Conservation (phyloP, 306 rosid genomes). For the Vicia sativa region DNA sequence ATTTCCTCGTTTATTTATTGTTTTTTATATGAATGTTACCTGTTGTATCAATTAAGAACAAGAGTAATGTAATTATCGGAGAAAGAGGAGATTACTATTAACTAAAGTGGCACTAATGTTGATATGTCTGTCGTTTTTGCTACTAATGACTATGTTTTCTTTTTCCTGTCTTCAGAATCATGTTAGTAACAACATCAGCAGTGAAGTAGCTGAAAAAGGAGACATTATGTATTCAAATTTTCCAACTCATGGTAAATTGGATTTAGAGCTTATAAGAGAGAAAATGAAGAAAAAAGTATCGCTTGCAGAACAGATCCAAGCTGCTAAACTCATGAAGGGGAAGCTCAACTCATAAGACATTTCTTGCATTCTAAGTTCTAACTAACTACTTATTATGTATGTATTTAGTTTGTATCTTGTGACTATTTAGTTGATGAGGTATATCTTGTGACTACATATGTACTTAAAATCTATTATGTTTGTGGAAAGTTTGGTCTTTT, state of each 20-base stretch:
- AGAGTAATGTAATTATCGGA: slow-evolving; percentile 5
- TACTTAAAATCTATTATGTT: background rate
- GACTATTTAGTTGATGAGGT: slow-evolving; percentile 28
- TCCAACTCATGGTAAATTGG: slow-evolving; percentile 56
- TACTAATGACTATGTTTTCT: slow-evolving; percentile 29
- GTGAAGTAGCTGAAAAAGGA: slow-evolving; percentile 42
- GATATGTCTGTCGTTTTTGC: slow-evolving; percentile 4
- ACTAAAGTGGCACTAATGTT: background rate
- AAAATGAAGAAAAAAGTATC: slow-evolving; percentile 56
- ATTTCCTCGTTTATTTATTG: slow-evolving; percentile 28
- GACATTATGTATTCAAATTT: slow-evolving; percentile 38
- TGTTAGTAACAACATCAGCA: slow-evolving; percentile 38
- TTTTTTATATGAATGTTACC: slow-evolving; percentile 11
- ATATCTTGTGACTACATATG: background rate
- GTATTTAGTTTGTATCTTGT: slow-evolving; percentile 31
- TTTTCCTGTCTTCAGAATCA: slow-evolving; percentile 52
- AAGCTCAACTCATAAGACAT: slow-evolving; percentile 39
- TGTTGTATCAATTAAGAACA: slow-evolving; percentile 17
- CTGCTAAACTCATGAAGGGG: slow-evolving; percentile 55
- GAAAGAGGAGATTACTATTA: background rate
- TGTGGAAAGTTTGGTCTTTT: too few species aligned
- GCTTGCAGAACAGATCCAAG: slow-evolving; percentile 80
- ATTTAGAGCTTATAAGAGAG: slow-evolving; percentile 68
- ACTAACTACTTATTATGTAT: background rate
- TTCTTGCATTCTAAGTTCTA: slow-evolving; percentile 32